Percentiles rank a stretch among this genome's conserved stretches.
These are phyloP conservation scores for Cryptosporidium felis DNA, from an alignment of 169 alveolate genomes.

Conservation along the genomic window DNA sequence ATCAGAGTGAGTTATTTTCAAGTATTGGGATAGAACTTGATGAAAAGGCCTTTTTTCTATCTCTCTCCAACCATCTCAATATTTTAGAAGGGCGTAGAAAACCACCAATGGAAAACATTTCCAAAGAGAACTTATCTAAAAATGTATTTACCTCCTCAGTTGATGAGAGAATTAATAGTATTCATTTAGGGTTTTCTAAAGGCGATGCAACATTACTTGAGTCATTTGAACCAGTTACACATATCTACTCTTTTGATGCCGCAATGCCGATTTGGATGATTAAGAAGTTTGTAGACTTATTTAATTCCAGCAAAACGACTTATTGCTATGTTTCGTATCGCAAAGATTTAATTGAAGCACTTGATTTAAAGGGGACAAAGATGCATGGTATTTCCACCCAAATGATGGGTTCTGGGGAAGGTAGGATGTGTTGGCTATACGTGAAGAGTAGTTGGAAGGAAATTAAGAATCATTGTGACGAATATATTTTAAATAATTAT, in stretches of 20 bases:
- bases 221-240: constrained; percentile 85
- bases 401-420: constrained; percentile 84
- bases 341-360: constrained; percentile 78
- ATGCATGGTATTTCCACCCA: constrained; percentile 80
- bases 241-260: constrained; percentile 84
- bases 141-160: not conserved
- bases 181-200: constrained; percentile 78
- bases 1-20: constrained; percentile 72
- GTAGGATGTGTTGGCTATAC: constrained; percentile 82
- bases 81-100: not conserved
- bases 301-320: constrained; percentile 75
- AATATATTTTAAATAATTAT: not conserved
- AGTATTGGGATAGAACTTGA: constrained; percentile 77
- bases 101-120: not conserved
- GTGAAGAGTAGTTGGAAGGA: constrained; percentile 82
- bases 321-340: constrained; percentile 78
- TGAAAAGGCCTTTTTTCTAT: constrained; percentile 59
- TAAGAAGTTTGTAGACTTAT: constrained; percentile 79
- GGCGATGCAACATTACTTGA: constrained; percentile 84
- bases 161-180: constrained; percentile 4
- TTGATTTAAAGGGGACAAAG: constrained; percentile 76
- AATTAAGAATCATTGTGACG: not conserved
- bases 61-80: constrained; percentile 44
- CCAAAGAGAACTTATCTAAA: not conserved
- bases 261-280: constrained; percentile 87